Base-by-base conservation (phyloP, 2,329 filamentous ascomycete species). In the Colletotrichum incanum region DNA sequence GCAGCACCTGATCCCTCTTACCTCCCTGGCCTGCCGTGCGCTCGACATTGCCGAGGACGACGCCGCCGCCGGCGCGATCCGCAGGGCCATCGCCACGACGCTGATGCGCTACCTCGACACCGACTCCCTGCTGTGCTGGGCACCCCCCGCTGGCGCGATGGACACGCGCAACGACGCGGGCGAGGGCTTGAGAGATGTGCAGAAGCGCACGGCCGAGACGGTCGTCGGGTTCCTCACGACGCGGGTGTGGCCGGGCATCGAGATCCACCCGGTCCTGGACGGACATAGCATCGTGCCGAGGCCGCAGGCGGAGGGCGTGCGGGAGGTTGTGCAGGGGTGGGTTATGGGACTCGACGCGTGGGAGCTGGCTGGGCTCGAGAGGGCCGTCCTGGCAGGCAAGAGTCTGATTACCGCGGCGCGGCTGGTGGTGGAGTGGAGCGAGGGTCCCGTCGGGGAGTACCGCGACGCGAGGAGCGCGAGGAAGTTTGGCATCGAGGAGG, bases 41-140 rank as follows among this genome's bases (percentile, higher is more conserved):
- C 82, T 96, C 39, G 96, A 98, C 79, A 93, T 98, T 67, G 86
- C 86, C 59, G 87, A 87, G 26, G 92, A 94, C 76, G 94, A 97
- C 75, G 79, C 80, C 4, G 78, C 77, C 3, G 64, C 72, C 3
- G 88, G 61, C 85, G 90, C 86, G 31, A 86, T 93, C 47, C 88
- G 95, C 45, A 80, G 88, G 0, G 85, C 88, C 50, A 91, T 98
- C 58, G 84, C 93, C 20, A 86, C 85, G 23, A 92, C 90, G 74
- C 84, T 96, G 63, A 89, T 98, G 87, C 90, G 93, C 58, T 98
- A 98, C 82, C 88, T 99, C 34, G 92, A 95, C 77, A 98, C 96
- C 1, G 96, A 99, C 83, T 95, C 94, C 0, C 84, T 98, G 45
- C 90, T 99, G 1, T 98, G 96, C 88, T 98, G 95, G 94, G 94